Evolutionary conservation across 805 yeast species (phyloP), one percentile per base, ranked within the genome.

Genomic region (Starmerella apis): DNA sequence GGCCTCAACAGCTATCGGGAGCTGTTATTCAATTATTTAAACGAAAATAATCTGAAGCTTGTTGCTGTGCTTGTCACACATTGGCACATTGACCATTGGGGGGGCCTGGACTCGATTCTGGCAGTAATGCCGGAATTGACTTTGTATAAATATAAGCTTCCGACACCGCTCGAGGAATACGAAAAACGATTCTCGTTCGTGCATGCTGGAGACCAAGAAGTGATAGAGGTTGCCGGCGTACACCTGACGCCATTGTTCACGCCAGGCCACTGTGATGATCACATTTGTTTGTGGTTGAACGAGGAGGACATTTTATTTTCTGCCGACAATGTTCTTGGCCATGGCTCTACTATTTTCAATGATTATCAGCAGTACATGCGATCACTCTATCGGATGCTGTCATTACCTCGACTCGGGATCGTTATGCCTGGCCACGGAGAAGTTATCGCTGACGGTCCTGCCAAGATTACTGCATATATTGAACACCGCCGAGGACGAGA

Each of bases 381-480:
- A 8, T 59, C 67, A 16, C 57, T 67, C 33, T 38, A 47, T 25
- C 52, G 57, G 7, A 63, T 64, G 65, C 51, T 51, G 24, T 56
- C 46, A 14, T 38, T 61, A 11, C 56, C 56, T 3, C 30, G 20
- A 4, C 53, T 52, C 9, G 45, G 46, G 25, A 36, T 55, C 19
- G 61, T 67, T 27, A 64, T 64, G 43, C 71, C 71, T 2, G 71
- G 68, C 11, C 71, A 67, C 38, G 71, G 71, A 19, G 64, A 62
- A 18, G 49, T 60, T 7, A 55, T 68, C 14, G 52, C 52, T 18
- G 63, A 65, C 31, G 68, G 67, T 19, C 55, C 55, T 10, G 58
- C 46, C 13, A 63, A 58, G 43, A 59, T 67, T 52, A 39, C 49
- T 13, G 61, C 57, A 50, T 66, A 67, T 55, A 61, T 67, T n/a